Conservation (phyloP, 805 yeast genomes). For the Wickerhamomyces chaumierensis region DNA sequence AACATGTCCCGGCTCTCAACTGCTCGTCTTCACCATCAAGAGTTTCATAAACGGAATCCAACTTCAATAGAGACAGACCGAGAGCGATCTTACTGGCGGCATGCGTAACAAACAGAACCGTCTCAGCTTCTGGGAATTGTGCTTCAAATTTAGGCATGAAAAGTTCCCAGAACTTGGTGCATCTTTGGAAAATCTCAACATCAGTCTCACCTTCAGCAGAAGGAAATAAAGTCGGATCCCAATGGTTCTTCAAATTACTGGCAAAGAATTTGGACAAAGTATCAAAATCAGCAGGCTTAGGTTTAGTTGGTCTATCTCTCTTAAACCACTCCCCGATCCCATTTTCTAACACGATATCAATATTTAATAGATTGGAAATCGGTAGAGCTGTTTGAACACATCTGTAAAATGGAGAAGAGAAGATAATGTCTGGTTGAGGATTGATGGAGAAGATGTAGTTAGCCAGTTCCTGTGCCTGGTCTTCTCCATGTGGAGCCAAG, state of each 20-base stretch:
- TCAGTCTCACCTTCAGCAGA: conserved; percentile 63
- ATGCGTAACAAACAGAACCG: conserved; percentile 72
- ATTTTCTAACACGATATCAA: conserved; percentile 57
- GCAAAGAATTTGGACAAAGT: conserved; percentile 44
- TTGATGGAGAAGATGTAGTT: conserved; percentile 36
- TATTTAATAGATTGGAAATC: conserved; percentile 42
- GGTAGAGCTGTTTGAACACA: conserved; percentile 79
- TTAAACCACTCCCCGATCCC: conserved; percentile 93
- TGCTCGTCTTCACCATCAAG: conserved; percentile 32
- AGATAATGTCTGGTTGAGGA: conserved; percentile 59
- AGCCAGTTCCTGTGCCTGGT: conserved; percentile 77
- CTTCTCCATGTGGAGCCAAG: conserved; percentile 77
- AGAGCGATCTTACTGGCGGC: conserved; percentile 89
- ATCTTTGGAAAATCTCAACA: conserved; percentile 55
- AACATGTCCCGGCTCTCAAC: conserved; percentile 74
- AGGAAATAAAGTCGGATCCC: conserved; percentile 52
- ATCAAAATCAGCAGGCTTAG: conserved; percentile 50
- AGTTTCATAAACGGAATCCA: conserved; percentile 36
- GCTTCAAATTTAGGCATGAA: conserved; percentile 49
- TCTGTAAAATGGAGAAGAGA: conserved; percentile 80
- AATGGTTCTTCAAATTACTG: conserved; percentile 27
- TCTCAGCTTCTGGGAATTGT: conserved; percentile 46
- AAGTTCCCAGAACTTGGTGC: conserved; percentile 37
- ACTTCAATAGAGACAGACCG: conserved; percentile 63
- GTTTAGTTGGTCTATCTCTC: conserved; percentile 55